Conservation (phyloP, 192 early-diverging fungal species). For the Neocallimastix lanati region DNA sequence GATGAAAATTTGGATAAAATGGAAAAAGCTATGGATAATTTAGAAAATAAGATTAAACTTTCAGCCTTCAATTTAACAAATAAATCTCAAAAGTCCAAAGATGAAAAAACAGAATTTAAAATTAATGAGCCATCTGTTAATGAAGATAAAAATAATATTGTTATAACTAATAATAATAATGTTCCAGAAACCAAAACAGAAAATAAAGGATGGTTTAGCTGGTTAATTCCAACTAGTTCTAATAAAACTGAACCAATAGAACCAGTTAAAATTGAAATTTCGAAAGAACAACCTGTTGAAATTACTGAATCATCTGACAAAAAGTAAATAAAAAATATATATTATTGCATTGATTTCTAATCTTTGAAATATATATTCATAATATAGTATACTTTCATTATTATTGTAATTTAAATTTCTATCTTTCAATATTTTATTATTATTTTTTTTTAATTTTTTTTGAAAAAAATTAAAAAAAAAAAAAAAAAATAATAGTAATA, state of each 20-base stretch:
- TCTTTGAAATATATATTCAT: too few species aligned
- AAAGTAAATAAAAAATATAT: neutral
- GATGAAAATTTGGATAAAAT: neutral
- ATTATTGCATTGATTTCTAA: too few species aligned
- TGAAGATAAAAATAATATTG: neutral
- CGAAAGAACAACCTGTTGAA: neutral
- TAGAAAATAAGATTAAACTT: neutral
- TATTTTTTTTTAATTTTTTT: too few species aligned
- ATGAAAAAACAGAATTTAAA: neutral
- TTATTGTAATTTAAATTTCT: too few species aligned
- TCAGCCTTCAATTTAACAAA: neutral
- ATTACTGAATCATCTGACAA: neutral
- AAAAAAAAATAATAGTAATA: too few species aligned
- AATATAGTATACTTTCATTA: too few species aligned
- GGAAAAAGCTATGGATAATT: neutral
- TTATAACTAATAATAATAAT: neutral
- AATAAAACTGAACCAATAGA: neutral
- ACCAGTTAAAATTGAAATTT: neutral
- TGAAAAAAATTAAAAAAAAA: too few species aligned
- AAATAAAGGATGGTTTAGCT: neutral
- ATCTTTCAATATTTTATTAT: too few species aligned
- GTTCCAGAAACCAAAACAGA: neutral
- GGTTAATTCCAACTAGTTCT: neutral
- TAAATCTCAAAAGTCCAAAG: neutral
- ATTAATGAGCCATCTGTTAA: neutral